Base-by-base conservation (phyloP, 179 eudicot genomes). In the Beta corolliflora region DNA sequence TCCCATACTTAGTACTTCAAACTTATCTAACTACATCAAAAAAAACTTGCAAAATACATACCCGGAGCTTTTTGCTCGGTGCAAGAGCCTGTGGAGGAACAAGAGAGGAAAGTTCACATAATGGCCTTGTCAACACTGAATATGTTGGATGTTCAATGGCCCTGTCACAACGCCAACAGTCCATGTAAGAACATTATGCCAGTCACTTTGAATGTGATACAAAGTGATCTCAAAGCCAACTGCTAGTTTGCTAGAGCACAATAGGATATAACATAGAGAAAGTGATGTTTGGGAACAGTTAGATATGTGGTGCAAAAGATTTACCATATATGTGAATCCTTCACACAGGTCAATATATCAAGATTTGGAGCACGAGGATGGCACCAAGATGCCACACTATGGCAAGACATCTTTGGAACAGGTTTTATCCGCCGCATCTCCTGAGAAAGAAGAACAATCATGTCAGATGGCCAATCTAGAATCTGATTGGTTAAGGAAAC, bases 311-410 rank as follows among this genome's bases (percentile, higher is more conserved):
- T 55, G 74, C 67, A 29, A 80, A 70, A 69, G 45, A 53, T 48
- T 56, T 90, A 95, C 99, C 99, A 95, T 83, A 95, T 95, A 85
- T 95, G 95, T 7, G 99, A 95, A 88, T 95, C 99, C 88, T 95
- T 95, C 66, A 95, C 99, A 88, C 99, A 94, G 44, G 99, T 95
- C 88, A 95, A 83, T 80, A 95, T 95, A 79, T 95, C 99, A 82
- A 95, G 98, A 87, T 95, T 95, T 50, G 99, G 99, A 79, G 99
- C 99, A 76, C 99, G 95, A 80, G 99, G 99, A 81, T 95, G 99
- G 86, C 96, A 94, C 99, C 99, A 95, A 71, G 99, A 95, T 63
- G 99, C 97, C 86, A 95, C 99, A 87, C 99, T 95, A 81, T 92
- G 99, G 87, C 99, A 95, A 85, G 95, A 91, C 91, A 94, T 78